These are phyloP conservation scores for Onygenales sp. DNA, from an alignment of 2,329 filamentous ascomycete genomes.

Conservation along the genomic window DNA sequence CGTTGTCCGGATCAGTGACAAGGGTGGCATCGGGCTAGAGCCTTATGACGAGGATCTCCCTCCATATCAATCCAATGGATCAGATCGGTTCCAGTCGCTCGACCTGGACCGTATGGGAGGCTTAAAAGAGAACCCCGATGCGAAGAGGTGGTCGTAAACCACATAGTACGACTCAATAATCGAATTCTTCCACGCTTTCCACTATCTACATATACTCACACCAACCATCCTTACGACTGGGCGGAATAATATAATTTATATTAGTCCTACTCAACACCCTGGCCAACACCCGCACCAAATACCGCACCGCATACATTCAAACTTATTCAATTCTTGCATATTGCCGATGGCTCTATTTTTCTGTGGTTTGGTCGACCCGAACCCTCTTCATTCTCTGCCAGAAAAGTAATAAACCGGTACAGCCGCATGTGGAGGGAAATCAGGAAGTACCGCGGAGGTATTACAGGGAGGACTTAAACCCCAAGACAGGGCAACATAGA, in stretches of 20 bases:
- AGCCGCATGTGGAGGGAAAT: no score
- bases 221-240: no score
- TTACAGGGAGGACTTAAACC: no score
- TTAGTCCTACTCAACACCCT: no score
- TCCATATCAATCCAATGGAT: slow-evolving; percentile 74
- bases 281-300: no score
- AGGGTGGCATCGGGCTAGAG: slow-evolving; percentile 74
- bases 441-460: no score
- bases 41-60: slow-evolving; percentile 66
- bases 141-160: slow-evolving; percentile 26
- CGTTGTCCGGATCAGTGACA: slow-evolving; percentile 82
- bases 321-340: background rate
- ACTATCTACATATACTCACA: no score
- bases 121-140: slow-evolving; percentile 69
- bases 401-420: background rate
- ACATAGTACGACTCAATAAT: no score
- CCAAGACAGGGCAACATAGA: background rate
- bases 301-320: background rate
- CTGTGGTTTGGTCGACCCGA: background rate
- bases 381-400: background rate
- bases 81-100: slow-evolving; percentile 77
- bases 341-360: background rate
- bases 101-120: slow-evolving; percentile 93
- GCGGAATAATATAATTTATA: background rate
- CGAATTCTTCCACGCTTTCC: no score